Evolutionary conservation across 2,329 filamentous ascomycete genomes (phyloP).

Genomic region (Helicocarpus griseus): DNA sequence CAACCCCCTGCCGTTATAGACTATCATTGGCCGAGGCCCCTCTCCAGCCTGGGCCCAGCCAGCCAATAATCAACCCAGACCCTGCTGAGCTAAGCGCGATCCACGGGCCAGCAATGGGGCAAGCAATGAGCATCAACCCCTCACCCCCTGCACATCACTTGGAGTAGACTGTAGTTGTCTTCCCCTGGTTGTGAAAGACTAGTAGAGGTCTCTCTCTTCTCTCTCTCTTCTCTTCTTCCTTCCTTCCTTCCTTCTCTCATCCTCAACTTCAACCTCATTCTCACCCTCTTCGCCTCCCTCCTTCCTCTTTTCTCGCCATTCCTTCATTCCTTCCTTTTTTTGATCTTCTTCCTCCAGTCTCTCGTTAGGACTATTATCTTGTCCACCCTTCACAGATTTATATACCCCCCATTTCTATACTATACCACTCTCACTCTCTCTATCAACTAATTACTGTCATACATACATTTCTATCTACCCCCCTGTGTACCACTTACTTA

Average conservation of each 20-base stretch:
- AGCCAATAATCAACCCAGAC: no score
- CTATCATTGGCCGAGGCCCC: no score
- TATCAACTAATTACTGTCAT: no score
- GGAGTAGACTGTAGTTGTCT: no score
- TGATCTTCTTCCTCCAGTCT: conserved; percentile 5
- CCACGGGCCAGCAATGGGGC: no score
- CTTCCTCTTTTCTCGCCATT: not conserved
- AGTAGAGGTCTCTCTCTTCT: not conserved
- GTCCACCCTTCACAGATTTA: not conserved
- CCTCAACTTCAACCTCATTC: not conserved
- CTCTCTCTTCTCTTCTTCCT: not conserved
- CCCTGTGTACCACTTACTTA: no score
- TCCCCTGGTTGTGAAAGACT: not conserved
- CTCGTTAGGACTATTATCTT: conserved; percentile 6
- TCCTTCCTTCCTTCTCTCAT: not conserved
- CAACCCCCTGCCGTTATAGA: no score
- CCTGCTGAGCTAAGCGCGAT: no score
- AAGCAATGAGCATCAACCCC: no score
- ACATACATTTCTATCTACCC: conserved; percentile 8
- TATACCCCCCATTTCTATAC: not conserved
- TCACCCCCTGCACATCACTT: no score
- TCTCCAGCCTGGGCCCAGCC: no score
- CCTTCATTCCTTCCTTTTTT: conserved; percentile 3
- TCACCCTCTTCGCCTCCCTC: not conserved
- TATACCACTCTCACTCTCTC: not conserved